phyloP scores from a whole-genome alignment of 805 yeast species.

The Hanseniaspora singularis region DNA sequence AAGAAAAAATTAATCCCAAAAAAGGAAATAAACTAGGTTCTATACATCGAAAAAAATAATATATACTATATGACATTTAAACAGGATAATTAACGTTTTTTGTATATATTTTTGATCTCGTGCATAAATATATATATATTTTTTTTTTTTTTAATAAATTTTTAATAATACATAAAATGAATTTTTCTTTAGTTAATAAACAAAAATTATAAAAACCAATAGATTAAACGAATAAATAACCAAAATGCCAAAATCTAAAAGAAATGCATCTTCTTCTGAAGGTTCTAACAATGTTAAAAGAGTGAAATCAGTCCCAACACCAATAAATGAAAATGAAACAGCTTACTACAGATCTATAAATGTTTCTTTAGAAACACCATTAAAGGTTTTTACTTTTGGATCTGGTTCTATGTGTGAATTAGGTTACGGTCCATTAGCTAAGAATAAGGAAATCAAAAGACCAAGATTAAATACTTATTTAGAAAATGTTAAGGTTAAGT shows the following conservation, averaged over 20 bases:
- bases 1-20: too few relatives aligned
- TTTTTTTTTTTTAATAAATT: too few relatives aligned
- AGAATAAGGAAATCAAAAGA: conserved; percentile 85
- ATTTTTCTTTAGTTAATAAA: too few relatives aligned
- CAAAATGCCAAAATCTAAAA: neutral
- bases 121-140: too few relatives aligned
- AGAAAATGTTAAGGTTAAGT: conserved; percentile 40
- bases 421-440: conserved; percentile 92
- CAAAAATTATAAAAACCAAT: too few relatives aligned
- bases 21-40: too few relatives aligned
- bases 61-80: too few relatives aligned
- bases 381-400: conserved; percentile 89
- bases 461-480: conserved; percentile 82
- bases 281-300: conserved; percentile 12
- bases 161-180: too few relatives aligned
- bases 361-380: conserved; percentile 26
- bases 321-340: conserved; percentile 6
- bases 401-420: conserved; percentile 95
- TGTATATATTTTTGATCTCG: too few relatives aligned
- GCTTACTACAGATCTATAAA: conserved; percentile 10
- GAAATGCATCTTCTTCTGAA: neutral
- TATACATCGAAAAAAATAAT: too few relatives aligned
- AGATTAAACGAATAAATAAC: neutral
- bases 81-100: too few relatives aligned
- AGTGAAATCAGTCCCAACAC: conserved; percentile 12